phyloP scores from a whole-genome alignment of 345 rosid species.

The Sonneratia caseolaris region DNA sequence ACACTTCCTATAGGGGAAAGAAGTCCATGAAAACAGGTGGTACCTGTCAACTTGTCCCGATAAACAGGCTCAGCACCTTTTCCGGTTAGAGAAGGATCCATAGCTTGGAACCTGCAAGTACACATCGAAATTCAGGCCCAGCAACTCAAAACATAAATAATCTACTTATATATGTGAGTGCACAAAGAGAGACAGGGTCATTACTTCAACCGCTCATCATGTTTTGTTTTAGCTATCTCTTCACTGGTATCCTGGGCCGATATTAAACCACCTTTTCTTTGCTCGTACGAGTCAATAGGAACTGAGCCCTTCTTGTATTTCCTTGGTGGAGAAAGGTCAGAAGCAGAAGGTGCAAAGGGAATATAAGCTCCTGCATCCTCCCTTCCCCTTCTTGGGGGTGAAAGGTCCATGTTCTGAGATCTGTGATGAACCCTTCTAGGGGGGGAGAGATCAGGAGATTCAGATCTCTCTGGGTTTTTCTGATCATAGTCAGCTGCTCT shows the following conservation, averaged over 20 bases:
- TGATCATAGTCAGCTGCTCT: not conserved
- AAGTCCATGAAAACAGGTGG: not conserved
- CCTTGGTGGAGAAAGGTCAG: conserved; percentile 54
- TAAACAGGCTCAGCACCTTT: conserved; percentile 70
- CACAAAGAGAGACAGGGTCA: conserved; percentile 2
- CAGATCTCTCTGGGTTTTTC: not conserved
- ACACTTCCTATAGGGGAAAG: not conserved
- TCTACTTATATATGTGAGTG: not conserved
- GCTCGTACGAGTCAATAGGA: conserved; percentile 28
- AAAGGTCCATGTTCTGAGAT: conserved; percentile 35
- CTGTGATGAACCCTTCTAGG: conserved; percentile 9
- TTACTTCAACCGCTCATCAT: conserved; percentile 33
- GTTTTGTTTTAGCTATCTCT: conserved; percentile 52
- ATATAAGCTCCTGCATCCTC: conserved; percentile 13
- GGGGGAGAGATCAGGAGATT: conserved; percentile 7
- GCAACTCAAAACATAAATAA: conserved; percentile 1
- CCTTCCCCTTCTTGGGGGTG: conserved; percentile 39
- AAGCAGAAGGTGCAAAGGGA: conserved; percentile 13
- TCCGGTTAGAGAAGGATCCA: conserved; percentile 74
- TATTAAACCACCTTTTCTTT: conserved; percentile 54
- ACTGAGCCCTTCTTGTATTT: conserved; percentile 32
- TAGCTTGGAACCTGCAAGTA: conserved; percentile 44
- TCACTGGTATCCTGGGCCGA: conserved; percentile 50
- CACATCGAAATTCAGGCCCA: not conserved
- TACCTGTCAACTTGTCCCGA: conserved; percentile 81